Evolutionary conservation across 768 basidiomycete species (phyloP).

Genomic region (Mycena indigotica): DNA sequence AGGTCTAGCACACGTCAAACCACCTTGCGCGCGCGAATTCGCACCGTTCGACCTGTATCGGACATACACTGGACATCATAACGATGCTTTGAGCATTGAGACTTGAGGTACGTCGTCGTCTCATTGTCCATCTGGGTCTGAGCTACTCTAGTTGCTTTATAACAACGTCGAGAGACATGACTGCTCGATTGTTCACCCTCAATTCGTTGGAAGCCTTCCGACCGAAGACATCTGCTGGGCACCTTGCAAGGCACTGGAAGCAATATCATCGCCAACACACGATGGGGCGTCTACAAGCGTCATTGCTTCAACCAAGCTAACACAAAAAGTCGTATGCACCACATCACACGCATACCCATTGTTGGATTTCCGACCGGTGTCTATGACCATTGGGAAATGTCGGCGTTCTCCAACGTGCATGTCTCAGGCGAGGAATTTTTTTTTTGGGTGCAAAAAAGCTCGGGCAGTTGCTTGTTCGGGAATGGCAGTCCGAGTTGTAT

Average conservation of each 20-base stretch:
- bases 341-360: constrained; percentile 79
- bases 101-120: constrained; percentile 68
- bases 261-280: constrained; percentile 58
- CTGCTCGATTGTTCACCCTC: constrained; percentile 88
- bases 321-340: constrained; percentile 88
- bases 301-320: constrained; percentile 90
- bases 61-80: constrained; percentile 97
- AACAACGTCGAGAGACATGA: constrained; percentile 95
- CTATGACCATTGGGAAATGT: constrained; percentile 98
- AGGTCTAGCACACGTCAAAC: constrained; percentile 96
- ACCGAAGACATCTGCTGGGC: constrained; percentile 96
- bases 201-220: constrained; percentile 91
- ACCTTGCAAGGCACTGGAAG: constrained; percentile 57
- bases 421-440: constrained; percentile 98
- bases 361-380: constrained; percentile 94
- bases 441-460: constrained; percentile 91
- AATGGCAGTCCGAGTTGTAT: constrained; percentile 98
- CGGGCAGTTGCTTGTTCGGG: constrained; percentile 98
- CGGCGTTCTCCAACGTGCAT: constrained; percentile 88
- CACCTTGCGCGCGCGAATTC: constrained; percentile 93
- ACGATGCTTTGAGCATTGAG: constrained; percentile 86
- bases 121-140: background rate
- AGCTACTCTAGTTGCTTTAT: constrained; percentile 77
- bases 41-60: constrained; percentile 92
- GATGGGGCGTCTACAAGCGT: constrained; percentile 90